phyloP scores from a whole-genome alignment of 2,329 filamentous ascomycete genomes.

The Aspergillus vadensis region DNA sequence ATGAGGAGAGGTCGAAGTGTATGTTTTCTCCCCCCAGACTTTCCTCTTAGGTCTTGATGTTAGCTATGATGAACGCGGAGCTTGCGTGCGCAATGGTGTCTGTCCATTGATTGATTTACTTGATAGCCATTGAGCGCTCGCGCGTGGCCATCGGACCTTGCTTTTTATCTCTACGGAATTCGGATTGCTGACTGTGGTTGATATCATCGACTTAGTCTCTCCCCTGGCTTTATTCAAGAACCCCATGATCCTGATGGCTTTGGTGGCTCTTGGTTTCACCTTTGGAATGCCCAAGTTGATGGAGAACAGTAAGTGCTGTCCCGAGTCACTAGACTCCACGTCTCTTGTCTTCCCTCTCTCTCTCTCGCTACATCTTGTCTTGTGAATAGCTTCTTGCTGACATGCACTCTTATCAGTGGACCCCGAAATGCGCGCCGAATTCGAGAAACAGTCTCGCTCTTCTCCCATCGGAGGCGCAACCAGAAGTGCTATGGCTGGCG shows the following conservation, averaged over 20 bases:
- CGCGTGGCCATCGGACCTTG: no score
- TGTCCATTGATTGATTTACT: background rate
- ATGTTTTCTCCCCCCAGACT: conserved; percentile 43
- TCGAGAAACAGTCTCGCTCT: conserved; percentile 83
- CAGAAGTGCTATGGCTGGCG: conserved; percentile 61
- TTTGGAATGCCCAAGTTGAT: conserved; percentile 93
- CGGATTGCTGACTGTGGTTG: no score
- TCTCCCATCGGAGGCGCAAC: conserved; percentile 65
- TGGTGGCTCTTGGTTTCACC: conserved; percentile 79
- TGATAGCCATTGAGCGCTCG: no score
- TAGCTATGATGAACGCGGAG: background rate
- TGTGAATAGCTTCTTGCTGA: background rate
- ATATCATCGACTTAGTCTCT: conserved; percentile 59
- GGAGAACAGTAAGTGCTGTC: conserved; percentile 75
- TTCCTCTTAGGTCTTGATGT: background rate
- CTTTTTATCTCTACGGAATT: no score
- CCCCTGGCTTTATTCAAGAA: conserved; percentile 84
- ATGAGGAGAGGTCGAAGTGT: conserved; percentile 75
- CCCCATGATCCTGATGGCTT: conserved; percentile 92
- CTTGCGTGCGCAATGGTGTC: conserved; percentile 8
- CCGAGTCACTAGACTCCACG: background rate
- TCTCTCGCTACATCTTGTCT: background rate
- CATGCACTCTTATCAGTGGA: conserved; percentile 67
- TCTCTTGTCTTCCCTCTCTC: background rate
- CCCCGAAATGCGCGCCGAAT: conserved; percentile 90